These are phyloP conservation scores for Bipolaris bicolor DNA, from an alignment of 2,329 filamentous ascomycete genomes.

Conservation along the genomic window DNA sequence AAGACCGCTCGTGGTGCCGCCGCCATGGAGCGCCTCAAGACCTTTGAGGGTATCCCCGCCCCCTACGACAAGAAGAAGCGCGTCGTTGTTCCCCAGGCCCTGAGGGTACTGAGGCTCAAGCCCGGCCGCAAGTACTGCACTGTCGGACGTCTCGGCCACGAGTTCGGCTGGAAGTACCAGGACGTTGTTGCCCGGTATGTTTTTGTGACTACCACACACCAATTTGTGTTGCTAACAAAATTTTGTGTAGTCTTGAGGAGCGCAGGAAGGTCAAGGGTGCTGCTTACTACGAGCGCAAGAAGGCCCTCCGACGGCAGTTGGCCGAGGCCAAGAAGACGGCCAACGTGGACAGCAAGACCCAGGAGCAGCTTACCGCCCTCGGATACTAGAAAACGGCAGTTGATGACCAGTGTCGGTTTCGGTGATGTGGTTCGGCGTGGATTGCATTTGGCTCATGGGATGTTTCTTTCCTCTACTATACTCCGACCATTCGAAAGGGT, in stretches of 20 bases:
- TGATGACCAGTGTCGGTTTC: slow-evolving; percentile 39
- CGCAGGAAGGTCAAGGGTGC: slow-evolving; percentile 98
- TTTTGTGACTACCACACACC: neutral
- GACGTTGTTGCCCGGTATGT: slow-evolving; percentile 97
- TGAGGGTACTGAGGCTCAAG: slow-evolving; percentile 95
- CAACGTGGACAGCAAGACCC: slow-evolving; percentile 83
- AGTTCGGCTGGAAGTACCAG: slow-evolving; percentile 99
- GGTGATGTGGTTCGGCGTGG: slow-evolving; percentile 44
- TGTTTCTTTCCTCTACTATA: slow-evolving; percentile 47
- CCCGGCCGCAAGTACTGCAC: slow-evolving; percentile 99
- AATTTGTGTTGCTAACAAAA: slow-evolving; percentile 25
- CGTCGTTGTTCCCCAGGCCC: slow-evolving; percentile 97
- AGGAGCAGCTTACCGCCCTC: slow-evolving; percentile 84
- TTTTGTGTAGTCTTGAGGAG: slow-evolving; percentile 83
- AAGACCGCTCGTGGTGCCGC: slow-evolving; percentile 98
- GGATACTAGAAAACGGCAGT: slow-evolving; percentile 75
- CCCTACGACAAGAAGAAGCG: slow-evolving; percentile 99
- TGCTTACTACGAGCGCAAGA: slow-evolving; percentile 99
- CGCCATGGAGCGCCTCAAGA: slow-evolving; percentile 97
- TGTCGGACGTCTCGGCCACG: slow-evolving; percentile 94
- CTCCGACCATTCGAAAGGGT: slow-evolving; percentile 46
- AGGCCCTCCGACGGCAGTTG: slow-evolving; percentile 88
- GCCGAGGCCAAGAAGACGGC: slow-evolving; percentile 92
- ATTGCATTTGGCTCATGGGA: slow-evolving; percentile 49
- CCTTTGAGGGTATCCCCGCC: slow-evolving; percentile 98